phyloP scores from a whole-genome alignment of 1,284 basidiomycete genomes.

The Entoloma clypeatum region DNA sequence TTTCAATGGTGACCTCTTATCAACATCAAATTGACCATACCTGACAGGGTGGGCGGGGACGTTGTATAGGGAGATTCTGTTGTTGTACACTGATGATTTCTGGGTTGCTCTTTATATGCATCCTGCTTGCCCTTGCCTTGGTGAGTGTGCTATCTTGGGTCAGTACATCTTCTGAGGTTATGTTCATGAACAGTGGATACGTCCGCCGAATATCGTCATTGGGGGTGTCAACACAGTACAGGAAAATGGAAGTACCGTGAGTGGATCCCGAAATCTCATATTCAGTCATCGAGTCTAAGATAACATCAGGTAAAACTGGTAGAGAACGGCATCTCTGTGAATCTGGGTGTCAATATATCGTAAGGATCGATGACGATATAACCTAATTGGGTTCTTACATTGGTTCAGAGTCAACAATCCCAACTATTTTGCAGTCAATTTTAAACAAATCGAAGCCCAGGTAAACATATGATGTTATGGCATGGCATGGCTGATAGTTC shows the following conservation, averaged over 20 bases:
- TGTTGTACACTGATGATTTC: conserved; percentile 67
- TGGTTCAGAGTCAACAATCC: conserved; percentile 72
- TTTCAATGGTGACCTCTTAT: neutral
- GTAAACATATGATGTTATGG: conserved; percentile 30
- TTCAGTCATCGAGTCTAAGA: conserved; percentile 16
- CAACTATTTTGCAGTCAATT: conserved; percentile 77
- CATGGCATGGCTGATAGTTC: conserved; percentile 3
- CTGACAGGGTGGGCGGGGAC: conserved; percentile 48
- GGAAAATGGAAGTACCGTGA: conserved; percentile 40
- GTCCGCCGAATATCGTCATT: conserved; percentile 72
- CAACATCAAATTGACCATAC: conserved; percentile 12
- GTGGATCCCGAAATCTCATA: conserved; percentile 15
- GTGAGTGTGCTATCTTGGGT: conserved; percentile 41
- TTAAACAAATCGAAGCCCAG: conserved; percentile 67
- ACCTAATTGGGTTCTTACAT: conserved; percentile 3
- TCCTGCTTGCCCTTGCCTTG: conserved; percentile 67
- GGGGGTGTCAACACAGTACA: conserved; percentile 45
- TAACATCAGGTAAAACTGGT: conserved; percentile 34
- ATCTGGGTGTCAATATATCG: conserved; percentile 68
- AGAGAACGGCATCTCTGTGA: conserved; percentile 52
- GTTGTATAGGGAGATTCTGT: conserved; percentile 62
- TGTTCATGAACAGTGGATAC: conserved; percentile 58
- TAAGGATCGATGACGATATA: conserved; percentile 32
- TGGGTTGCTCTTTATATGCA: conserved; percentile 63
- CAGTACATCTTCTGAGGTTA: neutral